Percentiles rank a stretch among this genome's conserved stretches.
Conservation (phyloP, 1,139 yeast species). For the Meyerozyma smithsonii region DNA sequence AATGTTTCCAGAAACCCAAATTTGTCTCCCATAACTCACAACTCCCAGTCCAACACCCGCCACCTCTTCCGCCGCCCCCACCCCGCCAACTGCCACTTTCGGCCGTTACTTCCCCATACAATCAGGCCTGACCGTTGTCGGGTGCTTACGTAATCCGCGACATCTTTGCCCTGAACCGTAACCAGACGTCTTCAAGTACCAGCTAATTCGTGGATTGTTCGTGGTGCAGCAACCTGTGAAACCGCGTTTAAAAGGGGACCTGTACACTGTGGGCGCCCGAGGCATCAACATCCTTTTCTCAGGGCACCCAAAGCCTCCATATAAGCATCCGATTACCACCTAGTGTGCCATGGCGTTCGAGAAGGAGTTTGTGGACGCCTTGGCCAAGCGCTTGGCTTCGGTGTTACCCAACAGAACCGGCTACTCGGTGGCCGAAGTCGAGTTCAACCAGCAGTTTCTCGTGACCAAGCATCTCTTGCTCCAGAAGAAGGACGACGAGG, state of each 20-base stretch:
- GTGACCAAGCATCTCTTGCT: slow-evolving; percentile 28
- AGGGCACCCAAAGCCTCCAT: too few relatives aligned
- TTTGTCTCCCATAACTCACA: too few relatives aligned
- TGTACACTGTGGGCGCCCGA: not conserved
- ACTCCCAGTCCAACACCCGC: too few relatives aligned
- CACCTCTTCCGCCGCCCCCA: too few relatives aligned
- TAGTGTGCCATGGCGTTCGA: not conserved
- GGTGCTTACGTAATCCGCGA: not conserved
- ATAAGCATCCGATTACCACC: too few relatives aligned
- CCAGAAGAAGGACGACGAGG: slow-evolving; percentile 15
- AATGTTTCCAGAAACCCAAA: too few relatives aligned
- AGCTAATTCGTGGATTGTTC: not conserved
- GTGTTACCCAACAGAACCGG: slow-evolving; percentile 40
- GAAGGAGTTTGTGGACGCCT: slow-evolving; percentile 1
- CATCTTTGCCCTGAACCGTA: not conserved
- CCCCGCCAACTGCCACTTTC: not conserved
- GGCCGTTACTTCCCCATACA: not conserved
- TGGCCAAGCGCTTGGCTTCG: slow-evolving; percentile 24
- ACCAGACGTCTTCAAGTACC: not conserved
- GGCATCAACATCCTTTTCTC: not conserved
- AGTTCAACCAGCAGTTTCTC: slow-evolving; percentile 37
- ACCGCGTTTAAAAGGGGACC: not conserved
- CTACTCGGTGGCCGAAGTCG: slow-evolving; percentile 38
- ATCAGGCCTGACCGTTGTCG: not conserved
- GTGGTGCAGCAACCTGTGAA: not conserved